phyloP scores from a whole-genome alignment of 2,329 filamentous ascomycete species.

The Aspergillus sojae region DNA sequence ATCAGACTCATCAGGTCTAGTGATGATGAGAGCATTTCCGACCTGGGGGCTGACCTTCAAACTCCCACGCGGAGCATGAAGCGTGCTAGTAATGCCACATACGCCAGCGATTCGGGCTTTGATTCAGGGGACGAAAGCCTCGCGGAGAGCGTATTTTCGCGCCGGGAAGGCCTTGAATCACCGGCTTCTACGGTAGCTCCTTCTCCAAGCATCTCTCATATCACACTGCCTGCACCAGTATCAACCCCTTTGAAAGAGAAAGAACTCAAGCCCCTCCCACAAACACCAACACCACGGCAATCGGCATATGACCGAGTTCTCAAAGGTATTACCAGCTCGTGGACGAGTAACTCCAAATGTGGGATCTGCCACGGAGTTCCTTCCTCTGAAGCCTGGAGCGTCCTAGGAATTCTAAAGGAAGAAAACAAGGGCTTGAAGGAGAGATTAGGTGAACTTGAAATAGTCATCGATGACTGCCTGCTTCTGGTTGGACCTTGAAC shows the following conservation, averaged over 20 bases:
- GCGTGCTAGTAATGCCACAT: conserved; percentile 43
- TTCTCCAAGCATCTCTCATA: conserved; percentile 41
- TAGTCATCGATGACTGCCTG: conserved; percentile 59
- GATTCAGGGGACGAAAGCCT: conserved; percentile 61
- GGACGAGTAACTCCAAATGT: conserved; percentile 37
- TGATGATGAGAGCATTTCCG: conserved; percentile 37
- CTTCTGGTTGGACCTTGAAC: conserved; percentile 50
- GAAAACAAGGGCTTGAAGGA: conserved; percentile 58
- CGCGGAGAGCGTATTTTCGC: conserved; percentile 51
- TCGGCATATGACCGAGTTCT: conserved; percentile 49
- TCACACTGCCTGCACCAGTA: conserved; percentile 33
- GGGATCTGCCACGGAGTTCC: conserved; percentile 45
- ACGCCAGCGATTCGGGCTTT: conserved; percentile 60
- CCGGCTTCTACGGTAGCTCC: conserved; percentile 41
- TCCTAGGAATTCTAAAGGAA: conserved; percentile 54
- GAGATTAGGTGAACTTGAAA: conserved; percentile 57
- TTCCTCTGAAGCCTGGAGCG: conserved; percentile 55
- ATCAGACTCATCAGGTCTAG: conserved; percentile 32
- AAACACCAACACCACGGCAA: conserved; percentile 26
- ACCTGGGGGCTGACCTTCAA: conserved; percentile 36
- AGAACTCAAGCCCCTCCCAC: conserved; percentile 27
- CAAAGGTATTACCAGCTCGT: conserved; percentile 39
- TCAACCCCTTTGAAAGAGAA: conserved; percentile 38
- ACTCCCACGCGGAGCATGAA: conserved; percentile 37
- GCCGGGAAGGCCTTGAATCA: conserved; percentile 37